phyloP scores from a whole-genome alignment of 768 basidiomycete genomes.

The Collybiopsis luxurians region DNA sequence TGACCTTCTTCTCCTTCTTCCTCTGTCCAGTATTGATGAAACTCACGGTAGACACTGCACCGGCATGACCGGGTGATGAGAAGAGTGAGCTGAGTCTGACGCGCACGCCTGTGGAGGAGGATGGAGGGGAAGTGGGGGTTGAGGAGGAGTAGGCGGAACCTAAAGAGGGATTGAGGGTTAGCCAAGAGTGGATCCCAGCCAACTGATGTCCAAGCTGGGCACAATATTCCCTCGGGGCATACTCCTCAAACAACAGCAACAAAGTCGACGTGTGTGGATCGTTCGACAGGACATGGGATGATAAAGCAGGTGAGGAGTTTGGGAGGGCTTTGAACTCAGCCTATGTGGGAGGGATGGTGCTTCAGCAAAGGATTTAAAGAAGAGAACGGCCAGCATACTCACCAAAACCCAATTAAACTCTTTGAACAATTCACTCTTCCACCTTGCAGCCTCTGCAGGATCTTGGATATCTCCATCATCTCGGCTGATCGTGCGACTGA shows the following conservation, averaged over 20 bases:
- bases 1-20: background rate
- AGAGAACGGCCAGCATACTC: slow-evolving; percentile 24
- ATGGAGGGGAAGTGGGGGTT: background rate
- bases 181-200: background rate
- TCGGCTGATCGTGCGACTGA: background rate
- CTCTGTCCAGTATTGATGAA: background rate
- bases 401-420: slow-evolving; percentile 89
- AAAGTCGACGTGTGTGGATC: slow-evolving; percentile 73
- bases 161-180: background rate
- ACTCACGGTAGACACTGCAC: background rate
- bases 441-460: background rate
- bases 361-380: background rate
- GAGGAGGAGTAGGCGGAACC: background rate
- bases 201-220: slow-evolving; percentile 48
- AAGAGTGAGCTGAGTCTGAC: background rate
- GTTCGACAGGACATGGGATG: background rate
- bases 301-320: background rate
- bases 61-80: background rate
- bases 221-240: slow-evolving; percentile 86
- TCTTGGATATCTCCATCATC: background rate
- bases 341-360: slow-evolving; percentile 31
- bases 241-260: slow-evolving; percentile 89
- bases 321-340: slow-evolving; percentile 83
- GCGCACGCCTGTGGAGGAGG: background rate
- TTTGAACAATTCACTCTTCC: background rate